These are phyloP conservation scores for Lolium perenne DNA, from an alignment of 176 grass and related monocot genomes.

Conservation along the genomic window DNA sequence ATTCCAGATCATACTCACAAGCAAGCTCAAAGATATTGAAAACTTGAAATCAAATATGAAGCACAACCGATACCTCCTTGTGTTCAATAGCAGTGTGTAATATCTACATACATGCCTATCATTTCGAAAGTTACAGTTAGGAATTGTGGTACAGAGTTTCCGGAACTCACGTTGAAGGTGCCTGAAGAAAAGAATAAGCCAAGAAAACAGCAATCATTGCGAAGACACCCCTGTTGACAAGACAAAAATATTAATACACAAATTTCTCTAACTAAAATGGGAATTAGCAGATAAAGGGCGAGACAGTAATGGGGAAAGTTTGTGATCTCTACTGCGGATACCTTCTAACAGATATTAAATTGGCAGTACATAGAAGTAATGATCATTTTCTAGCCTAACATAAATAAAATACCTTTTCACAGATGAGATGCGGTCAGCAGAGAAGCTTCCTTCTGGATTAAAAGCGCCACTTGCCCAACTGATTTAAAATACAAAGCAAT, in stretches of 20 bases:
- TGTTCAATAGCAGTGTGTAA: background rate
- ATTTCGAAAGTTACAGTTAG: background rate
- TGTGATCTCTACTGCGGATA: background rate
- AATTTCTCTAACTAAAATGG: constrained; percentile 16
- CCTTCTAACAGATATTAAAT: background rate
- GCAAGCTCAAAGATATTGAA: background rate
- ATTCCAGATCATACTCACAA: background rate
- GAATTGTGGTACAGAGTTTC: background rate
- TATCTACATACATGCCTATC: background rate
- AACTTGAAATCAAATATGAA: constrained; percentile 12
- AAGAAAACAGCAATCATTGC: constrained; percentile 97
- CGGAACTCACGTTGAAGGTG: constrained; percentile 92
- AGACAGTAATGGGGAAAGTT: constrained; percentile 10
- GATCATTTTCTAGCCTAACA: background rate
- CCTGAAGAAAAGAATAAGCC: constrained; percentile 99
- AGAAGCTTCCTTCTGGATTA: constrained; percentile 78
- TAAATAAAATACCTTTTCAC: constrained; percentile 75
- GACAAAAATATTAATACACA: constrained; percentile 23
- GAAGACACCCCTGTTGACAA: constrained; percentile 79
- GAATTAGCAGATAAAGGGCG: background rate
- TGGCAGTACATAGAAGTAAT: background rate
- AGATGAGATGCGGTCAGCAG: constrained; percentile 65
- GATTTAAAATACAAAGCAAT: constrained; percentile 45
- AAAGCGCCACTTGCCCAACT: constrained; percentile 96
- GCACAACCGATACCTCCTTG: background rate